Conservation (phyloP, 768 basidiomycete species). For the Tylopilus rubrobrunneus region DNA sequence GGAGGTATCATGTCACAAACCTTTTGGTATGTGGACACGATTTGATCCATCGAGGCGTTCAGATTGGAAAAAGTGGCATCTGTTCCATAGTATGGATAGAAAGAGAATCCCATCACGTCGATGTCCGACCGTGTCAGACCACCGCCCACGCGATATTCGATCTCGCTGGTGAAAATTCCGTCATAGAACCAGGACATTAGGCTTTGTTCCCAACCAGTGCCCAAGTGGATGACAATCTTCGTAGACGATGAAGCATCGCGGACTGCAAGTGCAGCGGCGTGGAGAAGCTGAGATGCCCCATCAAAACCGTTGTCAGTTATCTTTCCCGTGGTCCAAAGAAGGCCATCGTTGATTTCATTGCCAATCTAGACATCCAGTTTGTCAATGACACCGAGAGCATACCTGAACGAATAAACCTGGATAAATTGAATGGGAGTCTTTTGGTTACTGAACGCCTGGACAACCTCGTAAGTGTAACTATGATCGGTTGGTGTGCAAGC, state of each 20-base stretch:
- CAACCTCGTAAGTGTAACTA: constrained; percentile 9
- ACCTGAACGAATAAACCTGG: neutral
- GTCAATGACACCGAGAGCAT: neutral
- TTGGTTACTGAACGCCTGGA: constrained; percentile 6
- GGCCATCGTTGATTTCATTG: constrained; percentile 12
- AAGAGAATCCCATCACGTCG: constrained; percentile 6
- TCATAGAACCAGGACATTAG: constrained; percentile 4
- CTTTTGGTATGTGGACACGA: constrained; percentile 12
- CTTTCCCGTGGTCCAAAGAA: constrained; percentile 5
- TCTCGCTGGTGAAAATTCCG: constrained; percentile 2
- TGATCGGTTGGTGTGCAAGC: neutral
- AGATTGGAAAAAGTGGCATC: constrained; percentile 8
- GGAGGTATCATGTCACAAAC: neutral
- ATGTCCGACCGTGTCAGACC: constrained; percentile 6
- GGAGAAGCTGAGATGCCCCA: constrained; percentile 28
- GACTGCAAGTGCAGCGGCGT: constrained; percentile 28
- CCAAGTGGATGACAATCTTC: constrained; percentile 6
- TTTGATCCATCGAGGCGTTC: neutral
- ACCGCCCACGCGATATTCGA: neutral
- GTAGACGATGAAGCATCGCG: constrained; percentile 3
- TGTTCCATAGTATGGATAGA: constrained; percentile 12
- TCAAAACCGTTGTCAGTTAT: constrained; percentile 7
- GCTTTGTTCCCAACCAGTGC: constrained; percentile 6
- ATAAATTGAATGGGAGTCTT: constrained; percentile 8
- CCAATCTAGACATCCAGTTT: constrained; percentile 6